Base-by-base conservation (phyloP, 768 basidiomycete genomes). In the Coprinopsis marcescibilis region DNA sequence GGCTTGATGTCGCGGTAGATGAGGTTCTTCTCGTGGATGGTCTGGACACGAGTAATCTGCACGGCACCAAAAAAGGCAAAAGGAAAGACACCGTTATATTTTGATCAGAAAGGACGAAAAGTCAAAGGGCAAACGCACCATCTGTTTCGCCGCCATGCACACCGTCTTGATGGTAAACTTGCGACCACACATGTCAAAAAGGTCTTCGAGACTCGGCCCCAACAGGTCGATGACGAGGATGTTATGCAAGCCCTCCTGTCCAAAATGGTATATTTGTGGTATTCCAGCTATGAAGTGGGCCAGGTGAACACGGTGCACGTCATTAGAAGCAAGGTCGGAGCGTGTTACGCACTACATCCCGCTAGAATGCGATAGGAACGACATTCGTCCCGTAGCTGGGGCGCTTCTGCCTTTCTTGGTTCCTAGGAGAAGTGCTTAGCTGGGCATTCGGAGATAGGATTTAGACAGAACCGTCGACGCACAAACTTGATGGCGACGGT, bases 401-500 rank as follows among this genome's bases (percentile, higher is more conserved):
- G 96, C 5, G 96, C 96, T 68, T 99, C 96, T 11, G 93, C 93
- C 65, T 89, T 89, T 61, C 89, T 69, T 25, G 89, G 88, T 75
- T 91, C 88, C 89, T 91, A 56, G n/a, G 55, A 55, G 45, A 51
- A 38, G 17, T 25, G 43, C 53, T 30, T 20, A 49, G 48, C 30
- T 48, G 43, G 35, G 36, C 46, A 55, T 34, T 52, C 46, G 46
- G 23, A 35, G 48, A 40, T 40, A 27, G 13, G 37, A 38, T 38
- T 25, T 33, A 24, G 48, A 43, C 43, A 29, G 41, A 39, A 33
- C 35, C 46, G 48, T 39, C 43, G 37, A 82, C 94, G 69, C 61
- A 98, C 96, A 80, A 99, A 99, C 76, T 99, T 99, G 83, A 99
- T 98, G 53, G 96, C 96, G 51, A 98, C 95, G 8, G 93, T 94